Percentiles rank a stretch among this genome's conserved stretches.
These are phyloP conservation scores for Themeda triandra DNA, from an alignment of 176 grass and related monocot species.

Conservation along the genomic window DNA sequence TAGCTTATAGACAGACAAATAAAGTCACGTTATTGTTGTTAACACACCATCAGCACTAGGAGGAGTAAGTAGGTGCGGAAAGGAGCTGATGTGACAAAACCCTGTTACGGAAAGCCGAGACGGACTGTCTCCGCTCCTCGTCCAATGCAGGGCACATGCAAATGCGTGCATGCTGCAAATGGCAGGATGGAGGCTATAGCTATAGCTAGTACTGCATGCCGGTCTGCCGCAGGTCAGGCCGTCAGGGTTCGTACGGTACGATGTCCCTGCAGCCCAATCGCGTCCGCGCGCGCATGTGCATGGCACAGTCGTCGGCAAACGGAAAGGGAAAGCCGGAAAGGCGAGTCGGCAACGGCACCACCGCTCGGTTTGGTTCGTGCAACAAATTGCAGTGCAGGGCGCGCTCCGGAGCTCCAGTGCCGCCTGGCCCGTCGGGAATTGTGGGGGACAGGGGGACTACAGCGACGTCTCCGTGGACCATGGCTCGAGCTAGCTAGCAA, in stretches of 20 bases:
- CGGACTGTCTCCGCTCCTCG: neutral
- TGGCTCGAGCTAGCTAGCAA: neutral
- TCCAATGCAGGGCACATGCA: neutral
- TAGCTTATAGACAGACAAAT: neutral
- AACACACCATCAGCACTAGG: too few species aligned
- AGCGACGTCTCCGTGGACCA: slow-evolving; percentile 1
- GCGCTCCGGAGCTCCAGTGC: too few species aligned
- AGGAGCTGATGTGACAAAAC: neutral
- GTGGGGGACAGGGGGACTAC: neutral
- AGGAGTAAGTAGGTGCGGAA: too few species aligned
- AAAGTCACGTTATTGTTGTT: too few species aligned
- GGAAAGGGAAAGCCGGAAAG: neutral
- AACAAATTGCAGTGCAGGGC: too few species aligned
- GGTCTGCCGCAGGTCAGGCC: neutral
- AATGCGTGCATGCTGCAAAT: neutral
- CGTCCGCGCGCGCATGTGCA: neutral
- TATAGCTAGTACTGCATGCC: too few species aligned
- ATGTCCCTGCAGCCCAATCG: neutral
- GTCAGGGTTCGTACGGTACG: neutral
- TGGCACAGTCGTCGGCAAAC: neutral
- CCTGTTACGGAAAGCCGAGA: neutral
- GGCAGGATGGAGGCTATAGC: neutral
- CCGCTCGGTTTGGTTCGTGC: neutral
- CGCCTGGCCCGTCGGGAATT: neutral
- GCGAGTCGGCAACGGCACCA: neutral